Conservation (phyloP, 495 filamentous ascomycete species). For the Podospora didyma region DNA sequence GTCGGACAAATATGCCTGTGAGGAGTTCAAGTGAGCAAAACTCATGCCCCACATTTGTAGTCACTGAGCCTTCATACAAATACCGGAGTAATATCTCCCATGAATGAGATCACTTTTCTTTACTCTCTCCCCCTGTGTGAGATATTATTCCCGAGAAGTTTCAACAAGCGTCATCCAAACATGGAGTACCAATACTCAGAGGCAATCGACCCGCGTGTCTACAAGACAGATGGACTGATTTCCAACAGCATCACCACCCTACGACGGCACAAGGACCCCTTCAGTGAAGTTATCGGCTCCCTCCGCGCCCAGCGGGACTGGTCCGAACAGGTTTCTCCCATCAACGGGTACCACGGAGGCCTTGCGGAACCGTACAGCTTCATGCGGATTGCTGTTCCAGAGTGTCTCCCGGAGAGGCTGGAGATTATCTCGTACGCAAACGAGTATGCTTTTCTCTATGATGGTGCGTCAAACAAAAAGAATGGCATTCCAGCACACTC, state of each 20-base stretch:
- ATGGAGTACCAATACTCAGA: conserved; percentile 27
- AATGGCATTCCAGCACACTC: background rate
- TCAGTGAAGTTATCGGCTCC: conserved; percentile 19
- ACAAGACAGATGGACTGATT: conserved; percentile 24
- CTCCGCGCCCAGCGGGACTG: conserved; percentile 28
- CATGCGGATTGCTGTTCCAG: conserved; percentile 26
- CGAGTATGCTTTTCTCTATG: conserved; percentile 42
- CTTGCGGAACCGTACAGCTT: conserved; percentile 22
- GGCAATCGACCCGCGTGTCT: conserved; percentile 13
- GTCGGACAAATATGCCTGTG: too few relatives aligned
- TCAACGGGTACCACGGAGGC: conserved; percentile 21
- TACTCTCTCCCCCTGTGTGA: too few relatives aligned
- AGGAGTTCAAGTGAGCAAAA: too few relatives aligned
- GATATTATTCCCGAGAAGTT: conserved; percentile 46
- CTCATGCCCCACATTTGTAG: too few relatives aligned
- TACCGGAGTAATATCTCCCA: too few relatives aligned
- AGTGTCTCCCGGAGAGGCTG: conserved; percentile 39
- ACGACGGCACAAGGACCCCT: conserved; percentile 14
- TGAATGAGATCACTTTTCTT: too few relatives aligned
- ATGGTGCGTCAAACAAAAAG: conserved; percentile 18
- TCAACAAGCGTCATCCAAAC: conserved; percentile 39
- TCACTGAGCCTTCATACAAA: too few relatives aligned
- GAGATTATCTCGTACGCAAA: conserved; percentile 40
- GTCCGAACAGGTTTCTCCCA: conserved; percentile 22
- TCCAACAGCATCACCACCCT: conserved; percentile 14